These are phyloP conservation scores for Madurella fahalii DNA, from an alignment of 2,329 filamentous ascomycete species.

Conservation along the genomic window DNA sequence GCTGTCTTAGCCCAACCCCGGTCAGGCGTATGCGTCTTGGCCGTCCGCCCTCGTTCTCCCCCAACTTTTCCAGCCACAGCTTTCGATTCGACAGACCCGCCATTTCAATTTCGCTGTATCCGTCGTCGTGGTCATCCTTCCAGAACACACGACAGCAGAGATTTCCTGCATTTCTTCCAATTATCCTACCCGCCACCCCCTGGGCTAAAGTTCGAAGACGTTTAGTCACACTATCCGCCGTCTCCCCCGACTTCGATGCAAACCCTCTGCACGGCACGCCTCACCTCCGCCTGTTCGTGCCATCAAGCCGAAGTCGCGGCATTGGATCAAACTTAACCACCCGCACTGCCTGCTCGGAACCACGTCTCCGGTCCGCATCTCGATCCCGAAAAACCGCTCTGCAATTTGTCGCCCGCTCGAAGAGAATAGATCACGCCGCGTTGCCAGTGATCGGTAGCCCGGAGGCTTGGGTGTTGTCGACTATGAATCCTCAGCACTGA, in stretches of 20 bases:
- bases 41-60: constrained; percentile 3
- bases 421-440: not conserved
- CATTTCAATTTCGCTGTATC: constrained; percentile 19
- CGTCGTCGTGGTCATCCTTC: constrained; percentile 11
- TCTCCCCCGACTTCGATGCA: constrained; percentile 4
- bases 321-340: constrained; percentile 6
- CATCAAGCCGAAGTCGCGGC: constrained; percentile 11
- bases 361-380: constrained; percentile 5
- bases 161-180: constrained; percentile 15
- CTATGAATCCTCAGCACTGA: constrained; percentile 34
- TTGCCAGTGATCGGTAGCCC: constrained; percentile 11
- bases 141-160: constrained; percentile 17
- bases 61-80: constrained; percentile 28
- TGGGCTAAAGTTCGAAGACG: not conserved
- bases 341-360: constrained; percentile 6
- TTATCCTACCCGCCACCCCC: constrained; percentile 12
- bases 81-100: constrained; percentile 19
- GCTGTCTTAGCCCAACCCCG: not conserved
- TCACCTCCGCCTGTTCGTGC: constrained; percentile 11
- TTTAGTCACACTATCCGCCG: not conserved
- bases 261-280: constrained; percentile 4
- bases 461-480: constrained; percentile 24
- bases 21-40: not conserved
- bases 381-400: not conserved
- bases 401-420: not conserved